Evolutionary conservation across 768 basidiomycete species (phyloP), one percentile per base, ranked within the genome.

Genomic region (Pleurotus tuber-regium): DNA sequence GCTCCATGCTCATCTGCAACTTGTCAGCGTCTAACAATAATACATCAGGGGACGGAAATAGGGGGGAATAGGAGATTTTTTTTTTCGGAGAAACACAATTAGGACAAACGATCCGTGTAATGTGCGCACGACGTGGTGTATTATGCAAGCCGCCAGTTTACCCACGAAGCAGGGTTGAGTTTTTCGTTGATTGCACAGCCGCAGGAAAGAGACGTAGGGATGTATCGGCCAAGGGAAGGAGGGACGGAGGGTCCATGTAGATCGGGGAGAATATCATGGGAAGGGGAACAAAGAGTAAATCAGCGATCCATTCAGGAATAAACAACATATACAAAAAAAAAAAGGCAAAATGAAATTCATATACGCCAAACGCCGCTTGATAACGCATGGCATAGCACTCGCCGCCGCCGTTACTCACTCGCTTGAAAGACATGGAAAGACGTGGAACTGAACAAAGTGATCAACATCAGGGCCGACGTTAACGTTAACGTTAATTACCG

Each of bases 1-100:
- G 78, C 55, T 77, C 79, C 70, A 89, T 74, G 59, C 83, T 84
- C 25, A 65, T 67, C 52, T 87, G 76, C 28, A 89, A 72, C 62
- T 81, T 84, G 54, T 80, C 78, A 61, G 75, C 66, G 62, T 84
- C 83, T 85, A 63, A 21, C 23, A 42, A 43, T 21, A 7, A 23
- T 12, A 29, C 8, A 43, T 43, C 26, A n/a, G n/a, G n/a, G n/a
- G n/a, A n/a, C n/a, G n/a, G n/a, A n/a, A n/a, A n/a, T n/a, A n/a
- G n/a, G n/a, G n/a, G n/a, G n/a, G n/a, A n/a, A n/a, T n/a, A n/a
- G n/a, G n/a, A n/a, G n/a, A n/a, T n/a, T n/a, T n/a, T n/a, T n/a
- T n/a, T n/a, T n/a, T n/a, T n/a, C n/a, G n/a, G n/a, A n/a, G n/a
- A n/a, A n/a, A n/a, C n/a, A n/a, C n/a, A n/a, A n/a, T n/a, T n/a